Evolutionary conservation across 495 filamentous ascomycete species (phyloP), one percentile per base, ranked within the genome.

Genomic region (Glarea lozoyensis): DNA sequence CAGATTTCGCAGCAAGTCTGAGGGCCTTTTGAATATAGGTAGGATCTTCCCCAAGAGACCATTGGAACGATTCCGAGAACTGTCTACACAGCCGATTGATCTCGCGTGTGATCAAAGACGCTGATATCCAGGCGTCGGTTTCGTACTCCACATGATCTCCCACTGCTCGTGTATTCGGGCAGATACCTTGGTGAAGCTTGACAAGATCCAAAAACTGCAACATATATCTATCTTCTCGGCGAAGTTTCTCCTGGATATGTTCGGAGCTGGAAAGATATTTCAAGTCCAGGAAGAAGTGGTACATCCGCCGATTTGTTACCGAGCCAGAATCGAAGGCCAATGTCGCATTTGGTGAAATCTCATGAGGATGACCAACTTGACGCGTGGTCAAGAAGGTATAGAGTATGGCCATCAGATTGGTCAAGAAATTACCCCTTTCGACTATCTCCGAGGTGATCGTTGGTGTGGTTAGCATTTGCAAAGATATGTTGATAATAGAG

Each of bases 111-210:
- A 97, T 83, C 30, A 99, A 75, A 6, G 87, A 90, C 1, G 93
- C 92, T 50, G 82, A 92, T 36, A 99, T 96, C 92, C 92, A 99
- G 21, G 87, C 83, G 56, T 99, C 92, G 4, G 88, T 92, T 61
- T 99, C 92, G 54, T 96, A 99, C 56, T 97, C 93, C 5, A 99
- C 84, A 56, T 99, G 92, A 48, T 99, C 92, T 16, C 84, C 86
- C 22, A 94, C 79, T 1, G 89, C 90, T 44, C 92, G 76, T 4
- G 88, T 65, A 52, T 97, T 99, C 11, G 92, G 93, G 53, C 90
- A 95, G 30, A 97, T 94, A 0, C 92, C 92, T 62, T 99, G 92
- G 38, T 93, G 87, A 23, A 99, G 70, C 53, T 94, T 93, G 48
- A 94, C 87, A 2, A 99, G 68, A 55, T 99, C 93, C 18, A 99